Conservation (phyloP, 208 protist species). For the Kentomonas sorsogonicus region DNA sequence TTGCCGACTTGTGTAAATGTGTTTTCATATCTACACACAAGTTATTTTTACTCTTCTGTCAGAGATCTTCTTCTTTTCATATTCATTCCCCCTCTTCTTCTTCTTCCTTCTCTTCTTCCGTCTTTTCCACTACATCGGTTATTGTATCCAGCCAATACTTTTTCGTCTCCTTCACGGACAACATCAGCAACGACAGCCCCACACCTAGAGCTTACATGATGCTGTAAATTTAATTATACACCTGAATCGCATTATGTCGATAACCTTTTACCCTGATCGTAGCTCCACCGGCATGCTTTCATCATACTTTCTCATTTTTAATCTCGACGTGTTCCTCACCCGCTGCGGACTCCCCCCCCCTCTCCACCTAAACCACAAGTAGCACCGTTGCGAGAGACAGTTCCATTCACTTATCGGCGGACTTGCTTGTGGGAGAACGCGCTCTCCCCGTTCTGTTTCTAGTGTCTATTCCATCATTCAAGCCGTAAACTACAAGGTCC, state of each 20-base stretch:
- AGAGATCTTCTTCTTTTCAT: background rate
- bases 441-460: background rate
- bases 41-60: no score
- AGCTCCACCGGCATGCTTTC: background rate
- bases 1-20: no score
- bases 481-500: conserved; percentile 19
- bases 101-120: background rate
- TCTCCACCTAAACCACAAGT: conserved; percentile 2
- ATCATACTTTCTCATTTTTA: conserved; percentile 13
- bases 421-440: conserved; percentile 22
- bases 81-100: background rate
- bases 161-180: no score
- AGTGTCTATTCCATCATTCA: background rate
- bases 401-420: conserved; percentile 12
- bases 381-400: conserved; percentile 22
- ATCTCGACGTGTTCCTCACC: conserved; percentile 10
- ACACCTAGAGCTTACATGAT: background rate
- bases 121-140: no score
- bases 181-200: background rate
- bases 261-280: background rate
- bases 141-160: no score
- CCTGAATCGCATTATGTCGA: background rate
- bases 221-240: background rate
- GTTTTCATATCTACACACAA: no score
- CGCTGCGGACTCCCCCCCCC: background rate